phyloP scores from a whole-genome alignment of 1,284 basidiomycete genomes.

The Leccinum cinnamomeum region DNA sequence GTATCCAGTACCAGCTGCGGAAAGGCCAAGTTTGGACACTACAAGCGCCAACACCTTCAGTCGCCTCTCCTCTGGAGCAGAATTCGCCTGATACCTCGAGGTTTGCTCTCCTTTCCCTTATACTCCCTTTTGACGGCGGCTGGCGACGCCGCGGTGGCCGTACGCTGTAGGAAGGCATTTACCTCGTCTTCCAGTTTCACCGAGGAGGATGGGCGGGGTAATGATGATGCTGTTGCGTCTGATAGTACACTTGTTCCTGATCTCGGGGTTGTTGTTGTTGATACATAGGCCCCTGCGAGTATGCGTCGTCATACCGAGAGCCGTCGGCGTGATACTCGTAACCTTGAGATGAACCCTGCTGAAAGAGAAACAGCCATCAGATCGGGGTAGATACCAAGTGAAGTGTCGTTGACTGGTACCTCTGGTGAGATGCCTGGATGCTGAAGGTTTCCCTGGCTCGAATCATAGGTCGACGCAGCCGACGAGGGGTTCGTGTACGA shows the following conservation, averaged over 20 bases:
- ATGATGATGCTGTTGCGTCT: conserved; percentile 10
- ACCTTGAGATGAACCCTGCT: conserved; percentile 17
- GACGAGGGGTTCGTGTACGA: conserved; percentile 7
- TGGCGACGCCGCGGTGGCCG: no score
- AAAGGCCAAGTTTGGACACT: no score
- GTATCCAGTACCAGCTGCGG: no score
- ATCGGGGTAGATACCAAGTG: conserved; percentile 15
- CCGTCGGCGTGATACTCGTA: conserved; percentile 21
- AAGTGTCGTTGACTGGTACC: background rate
- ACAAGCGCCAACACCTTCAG: no score
- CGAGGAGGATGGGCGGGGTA: conserved; percentile 39
- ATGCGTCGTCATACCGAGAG: conserved; percentile 12
- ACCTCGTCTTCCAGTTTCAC: no score
- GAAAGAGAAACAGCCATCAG: background rate
- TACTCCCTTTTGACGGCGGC: no score
- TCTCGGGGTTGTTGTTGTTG: conserved; percentile 13
- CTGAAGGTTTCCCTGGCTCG: background rate
- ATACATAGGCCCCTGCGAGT: conserved; percentile 11
- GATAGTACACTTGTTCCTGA: conserved; percentile 11
- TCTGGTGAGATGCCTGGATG: conserved; percentile 10
- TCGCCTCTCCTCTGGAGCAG: no score
- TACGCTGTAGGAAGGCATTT: no score
- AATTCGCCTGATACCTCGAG: no score
- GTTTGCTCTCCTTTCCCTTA: no score
- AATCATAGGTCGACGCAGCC: conserved; percentile 2